Base-by-base conservation (phyloP, 2,329 filamentous ascomycete genomes). In the Penicillium sp. region DNA sequence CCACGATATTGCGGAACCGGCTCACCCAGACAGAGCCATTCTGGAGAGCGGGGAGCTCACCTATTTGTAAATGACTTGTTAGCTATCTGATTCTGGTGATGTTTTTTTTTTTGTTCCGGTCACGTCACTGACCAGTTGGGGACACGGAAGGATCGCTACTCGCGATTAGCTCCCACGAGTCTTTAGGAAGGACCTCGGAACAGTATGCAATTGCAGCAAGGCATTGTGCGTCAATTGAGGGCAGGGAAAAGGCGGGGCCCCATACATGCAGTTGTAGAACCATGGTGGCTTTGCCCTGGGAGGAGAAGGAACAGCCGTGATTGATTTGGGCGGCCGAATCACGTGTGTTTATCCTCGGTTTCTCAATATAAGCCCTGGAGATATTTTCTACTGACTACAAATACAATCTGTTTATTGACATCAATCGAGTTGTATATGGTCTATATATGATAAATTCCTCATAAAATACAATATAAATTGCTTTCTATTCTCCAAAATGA, bases 181-280 rank as follows among this genome's bases (percentile, higher is more conserved):
- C 73, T 56, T 76, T 72, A 36, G 84, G 82, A 25, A 90, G 78
- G 57, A 82, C 82, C 66, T 85, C 80, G 60, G 85, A 83, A 57
- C 96, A 81, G 72, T 93, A 93, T 53, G 90, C 86, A 64, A 96
- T 86, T 43, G 89, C 82, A 29, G 93, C 93, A 60, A 96, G 85
- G 72, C 93, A 97, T 79, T 96, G 90, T 45, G 93, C 82, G 70
- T 97, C 93, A 68, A 97, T 89, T 43, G 94, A 97, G 15, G 93
- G 88, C 44, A 97, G 84, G 41, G 87, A 87, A 74, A 96, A 96
- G 41, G 90, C 93, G 54, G 91, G 88, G 49, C 93, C 93, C 89
- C 93, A 96, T 70, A 96, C 84, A 77, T 96, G 89, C 59, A 99
- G 84, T 77, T 93, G 85, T 49, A 91, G 77, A 62, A 85, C 80